Base-by-base conservation (phyloP, 345 rosid species). In the Populus pruinosa region DNA sequence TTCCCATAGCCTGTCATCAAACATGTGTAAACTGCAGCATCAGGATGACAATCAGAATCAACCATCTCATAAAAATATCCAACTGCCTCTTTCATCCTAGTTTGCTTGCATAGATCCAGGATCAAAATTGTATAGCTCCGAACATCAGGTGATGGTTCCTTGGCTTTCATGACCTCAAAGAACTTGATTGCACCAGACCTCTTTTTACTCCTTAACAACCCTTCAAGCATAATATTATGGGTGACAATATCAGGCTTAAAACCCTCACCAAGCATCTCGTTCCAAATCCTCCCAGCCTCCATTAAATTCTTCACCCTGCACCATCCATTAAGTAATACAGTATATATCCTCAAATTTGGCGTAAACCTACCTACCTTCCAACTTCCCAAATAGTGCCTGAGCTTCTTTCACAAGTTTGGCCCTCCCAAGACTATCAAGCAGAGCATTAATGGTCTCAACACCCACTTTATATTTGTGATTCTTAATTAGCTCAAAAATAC, bases 221-320 rank as follows among this genome's bases (percentile, higher is more conserved):
- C 95, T 75, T 88, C 93, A 68, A 93, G 89, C 98, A 93, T 93
- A 25, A 82, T 82, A 64, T 93, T 93, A 73, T 92, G 88, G 8
- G 90, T 88, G 38, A 93, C 87, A 84, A 87, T 53, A 39, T 93
- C 97, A 2, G 95, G 98, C 77, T 82, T 86, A 80, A 96, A 85
- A 8, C 97, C 97, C 72, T 83, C 79, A 86, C 93, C 97, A 70
- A 91, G 82, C 95, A 96, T 92, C 84, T 85, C 87, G 67, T 96
- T 96, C 99, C 99, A 96, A 38, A 90, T 79, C 81, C 86, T 88
- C 76, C 93, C 97, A 0, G 98, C 98, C 87, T 96, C 97, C 95
- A 92, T 84, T 84, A 93, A 84, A 76, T 93, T 96, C 87, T 81
- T 91, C 73, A 87, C 88, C 20, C 83, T 85, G 65, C 97, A 92